Evolutionary conservation across 73 alveolate genomes (phyloP).

Genomic region (Tetrahymena malaccensis): DNA sequence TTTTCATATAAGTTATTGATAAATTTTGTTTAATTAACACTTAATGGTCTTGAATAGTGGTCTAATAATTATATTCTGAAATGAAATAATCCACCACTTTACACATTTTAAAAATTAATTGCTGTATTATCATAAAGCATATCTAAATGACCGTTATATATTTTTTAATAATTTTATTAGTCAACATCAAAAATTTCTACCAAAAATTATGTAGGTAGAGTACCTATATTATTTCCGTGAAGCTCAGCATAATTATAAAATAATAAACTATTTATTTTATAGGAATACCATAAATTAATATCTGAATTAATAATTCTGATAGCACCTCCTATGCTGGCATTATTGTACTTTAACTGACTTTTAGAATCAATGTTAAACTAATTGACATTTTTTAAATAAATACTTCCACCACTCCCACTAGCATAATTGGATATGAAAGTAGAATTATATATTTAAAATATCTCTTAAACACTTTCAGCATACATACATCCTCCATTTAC

Average conservation of each 20-base stretch:
- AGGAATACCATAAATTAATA: background rate
- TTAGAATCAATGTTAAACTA: background rate
- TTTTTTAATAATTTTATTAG: no score
- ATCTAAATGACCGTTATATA: background rate
- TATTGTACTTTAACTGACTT: background rate
- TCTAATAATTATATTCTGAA: background rate
- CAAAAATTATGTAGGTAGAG: background rate
- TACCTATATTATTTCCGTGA: background rate
- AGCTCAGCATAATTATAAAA: background rate
- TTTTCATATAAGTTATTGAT: background rate
- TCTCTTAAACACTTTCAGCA: background rate
- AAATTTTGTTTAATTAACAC: background rate
- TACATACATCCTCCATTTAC: background rate
- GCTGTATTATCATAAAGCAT: background rate
- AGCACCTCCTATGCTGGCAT: background rate
- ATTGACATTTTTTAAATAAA: background rate
- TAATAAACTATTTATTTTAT: background rate
- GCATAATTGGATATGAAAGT: background rate
- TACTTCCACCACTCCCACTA: background rate
- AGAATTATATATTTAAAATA: background rate
- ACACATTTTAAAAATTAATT: background rate
- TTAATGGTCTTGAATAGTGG: background rate
- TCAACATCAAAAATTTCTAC: background rate
- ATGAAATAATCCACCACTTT: background rate
- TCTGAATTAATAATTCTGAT: background rate